Evolutionary conservation across 176 grass and related monocot genomes (phyloP), one percentile per base, ranked within the genome.

Genomic region (Cymbopogon citratus): DNA sequence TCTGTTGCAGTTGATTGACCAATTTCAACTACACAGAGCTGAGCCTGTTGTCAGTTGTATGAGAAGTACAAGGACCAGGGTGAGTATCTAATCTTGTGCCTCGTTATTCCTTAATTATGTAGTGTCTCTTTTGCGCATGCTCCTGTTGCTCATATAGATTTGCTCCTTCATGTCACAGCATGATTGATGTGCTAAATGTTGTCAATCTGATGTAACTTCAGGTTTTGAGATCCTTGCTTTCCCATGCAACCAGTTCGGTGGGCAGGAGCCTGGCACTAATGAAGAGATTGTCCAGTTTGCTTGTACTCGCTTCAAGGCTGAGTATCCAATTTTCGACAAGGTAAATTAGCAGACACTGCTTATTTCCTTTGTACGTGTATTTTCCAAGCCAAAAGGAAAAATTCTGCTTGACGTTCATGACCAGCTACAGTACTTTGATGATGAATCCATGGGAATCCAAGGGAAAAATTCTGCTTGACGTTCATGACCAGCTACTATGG

Each of bases 301-400:
- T 73, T 93, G 94, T 76, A 93, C 94, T 81, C 89, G 91, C 71
- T 97, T 97, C 74, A 97, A 97, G 71, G 91, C 89, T 0, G 91
- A 94, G 63, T 97, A 94, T 70, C 94, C 94, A 56, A 97, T 97
- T 76, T 97, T 97, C 27, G 89, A 97, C 87, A 97, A 97, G 89
- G 94, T 97, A 77, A 79, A 31, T 38, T 83, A 39, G 24, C 7
- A 2, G 9, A 57, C 5, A 71, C 0, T 69, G 63, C 5, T 43
- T 65, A 8, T 84, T 83, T 12, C 6, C 16, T 31, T 66, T 28
- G 12, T 2, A 24, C 75, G 25, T 52, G 12, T 84, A 45, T 63
- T 39, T 85, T 61, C 44, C 5, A 63, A 49, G 8, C 23, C n/a
- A 70, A 85, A 15, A 29, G 39, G 44, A 29, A 49, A 64, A 40